Base-by-base conservation (phyloP, 1,139 yeast species). In the Magnusiomyces magnusii region DNA sequence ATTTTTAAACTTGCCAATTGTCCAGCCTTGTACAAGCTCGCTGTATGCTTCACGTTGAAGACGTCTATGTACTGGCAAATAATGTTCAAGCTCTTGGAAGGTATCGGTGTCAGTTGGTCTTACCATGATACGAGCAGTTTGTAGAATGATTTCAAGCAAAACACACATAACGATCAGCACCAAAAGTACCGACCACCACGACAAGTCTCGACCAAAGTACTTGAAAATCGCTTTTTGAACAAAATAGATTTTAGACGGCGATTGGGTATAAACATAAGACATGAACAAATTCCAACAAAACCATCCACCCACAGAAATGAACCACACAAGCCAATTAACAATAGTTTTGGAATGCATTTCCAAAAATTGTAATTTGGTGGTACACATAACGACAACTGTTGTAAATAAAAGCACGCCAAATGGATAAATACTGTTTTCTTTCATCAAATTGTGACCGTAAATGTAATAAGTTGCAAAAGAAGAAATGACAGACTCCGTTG, bases 271-370 rank as follows among this genome's bases (percentile, higher is more conserved):
- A 24, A 92, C 74, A 7, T 78, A 80, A 70, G 93, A 88, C 60
- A 93, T 80, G 52, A 91, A 72, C 61, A 87, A 79, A 70, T 89
- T 85, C 97, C 97, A 93, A 3, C 85, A 64, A n/a, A 86, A 77
- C 84, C 95, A 95, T 0, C 98, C 99, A 21, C 87, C 84, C 56
- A 85, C 84, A 0, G 97, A 89, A n/a, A 91, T 79, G 19, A 81
- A 69, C 62, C 85, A 79, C 1, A 93, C 84, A 0, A 85, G 84
- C 68, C 83, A 77, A n/a, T 87, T 85, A 49, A 90, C 69, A 78
- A 90, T 79, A 23, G 87, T 87, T 60, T 91, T 78, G 65, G 87
- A 82, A 65, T 87, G 95, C 85, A 89, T 89, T 66, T 93, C 98
- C 54, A 93, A 71, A 60, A 91, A 76, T 65, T 87, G 90, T 63